Percentiles rank a stretch among this genome's conserved stretches.
These are phyloP conservation scores for Leccinum griseonigrum DNA, from an alignment of 1,284 basidiomycete genomes.

Conservation along the genomic window DNA sequence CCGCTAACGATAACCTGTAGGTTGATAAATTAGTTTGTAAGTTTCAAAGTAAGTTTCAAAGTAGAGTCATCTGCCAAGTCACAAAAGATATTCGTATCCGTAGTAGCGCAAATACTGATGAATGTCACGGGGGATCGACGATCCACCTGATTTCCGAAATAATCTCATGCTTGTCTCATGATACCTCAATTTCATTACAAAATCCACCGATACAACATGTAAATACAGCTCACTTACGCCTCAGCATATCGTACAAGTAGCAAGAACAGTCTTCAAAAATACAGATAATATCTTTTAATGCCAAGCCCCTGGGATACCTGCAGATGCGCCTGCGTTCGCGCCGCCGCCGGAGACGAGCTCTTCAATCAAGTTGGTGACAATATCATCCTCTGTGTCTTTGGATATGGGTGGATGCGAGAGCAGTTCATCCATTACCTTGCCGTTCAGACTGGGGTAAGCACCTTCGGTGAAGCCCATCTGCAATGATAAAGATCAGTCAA, in stretches of 20 bases:
- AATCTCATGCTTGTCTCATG: background rate
- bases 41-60: no score
- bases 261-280: background rate
- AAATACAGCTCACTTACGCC: background rate
- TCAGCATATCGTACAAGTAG: constrained; percentile 16
- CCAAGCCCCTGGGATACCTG: constrained; percentile 41
- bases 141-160: no score
- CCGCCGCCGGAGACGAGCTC: constrained; percentile 41
- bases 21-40: no score
- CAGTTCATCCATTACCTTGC: constrained; percentile 52
- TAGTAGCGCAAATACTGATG: no score
- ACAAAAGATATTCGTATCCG: no score
- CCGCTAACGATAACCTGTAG: no score
- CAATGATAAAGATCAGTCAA: constrained; percentile 14
- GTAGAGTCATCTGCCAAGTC: no score
- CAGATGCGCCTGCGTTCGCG: constrained; percentile 22
- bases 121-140: no score
- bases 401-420: constrained; percentile 39
- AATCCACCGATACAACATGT: background rate
- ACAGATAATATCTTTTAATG: constrained; percentile 16
- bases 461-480: constrained; percentile 72
- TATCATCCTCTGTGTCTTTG: constrained; percentile 58
- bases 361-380: constrained; percentile 63
- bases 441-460: constrained; percentile 49
- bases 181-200: background rate